phyloP scores from a whole-genome alignment of 2,329 filamentous ascomycete genomes.

The Alternaria arborescens region DNA sequence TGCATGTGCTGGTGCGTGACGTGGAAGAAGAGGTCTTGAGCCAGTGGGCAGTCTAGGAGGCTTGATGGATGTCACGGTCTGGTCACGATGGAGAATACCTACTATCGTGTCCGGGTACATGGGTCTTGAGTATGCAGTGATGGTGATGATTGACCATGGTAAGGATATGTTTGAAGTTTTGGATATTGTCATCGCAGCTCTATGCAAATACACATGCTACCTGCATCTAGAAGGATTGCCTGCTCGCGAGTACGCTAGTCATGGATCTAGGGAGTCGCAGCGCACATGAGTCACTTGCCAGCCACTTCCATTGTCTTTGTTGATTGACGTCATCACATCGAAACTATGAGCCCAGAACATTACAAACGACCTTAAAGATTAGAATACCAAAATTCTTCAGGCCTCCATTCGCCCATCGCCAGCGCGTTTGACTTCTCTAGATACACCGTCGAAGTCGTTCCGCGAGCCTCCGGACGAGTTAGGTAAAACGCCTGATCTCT shows the following conservation, averaged over 20 bases:
- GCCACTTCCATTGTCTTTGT: neutral
- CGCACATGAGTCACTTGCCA: neutral
- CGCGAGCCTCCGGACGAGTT: neutral
- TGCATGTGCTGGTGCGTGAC: conserved; percentile 78
- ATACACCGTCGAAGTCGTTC: neutral
- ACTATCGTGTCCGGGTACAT: neutral
- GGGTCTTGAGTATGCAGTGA: neutral
- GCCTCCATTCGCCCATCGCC: neutral
- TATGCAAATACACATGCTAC: neutral
- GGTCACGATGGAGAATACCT: neutral
- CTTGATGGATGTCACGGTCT: neutral
- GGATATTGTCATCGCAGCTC: neutral
- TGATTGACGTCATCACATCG: neutral
- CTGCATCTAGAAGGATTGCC: neutral
- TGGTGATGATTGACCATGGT: neutral
- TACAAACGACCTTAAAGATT: neutral
- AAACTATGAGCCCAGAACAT: neutral
- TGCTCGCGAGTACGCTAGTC: neutral
- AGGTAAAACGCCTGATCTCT: conserved; percentile 3
- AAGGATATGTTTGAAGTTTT: neutral
- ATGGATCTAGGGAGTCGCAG: neutral
- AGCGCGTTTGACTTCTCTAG: neutral
- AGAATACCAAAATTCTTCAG: neutral
- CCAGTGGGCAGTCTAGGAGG: conserved; percentile 16
- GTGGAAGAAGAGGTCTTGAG: conserved; percentile 64